These are phyloP conservation scores for Lycium ferocissimum DNA, from an alignment of 257 asterid species.

Conservation along the genomic window DNA sequence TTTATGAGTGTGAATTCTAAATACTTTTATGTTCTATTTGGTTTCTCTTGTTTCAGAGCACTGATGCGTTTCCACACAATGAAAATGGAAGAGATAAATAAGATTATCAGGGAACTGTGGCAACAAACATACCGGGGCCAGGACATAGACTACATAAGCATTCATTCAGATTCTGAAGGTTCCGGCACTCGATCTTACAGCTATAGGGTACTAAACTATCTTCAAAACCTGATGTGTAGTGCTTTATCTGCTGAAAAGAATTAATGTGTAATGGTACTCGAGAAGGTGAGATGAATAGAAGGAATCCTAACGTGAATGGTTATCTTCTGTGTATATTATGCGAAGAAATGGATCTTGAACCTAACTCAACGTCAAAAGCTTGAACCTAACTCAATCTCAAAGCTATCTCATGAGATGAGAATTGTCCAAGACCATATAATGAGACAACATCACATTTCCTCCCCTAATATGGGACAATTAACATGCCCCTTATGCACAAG, in stretches of 20 bases:
- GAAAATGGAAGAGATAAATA: slow-evolving; percentile 99
- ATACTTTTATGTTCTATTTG: slow-evolving; percentile 31
- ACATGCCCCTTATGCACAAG: not conserved
- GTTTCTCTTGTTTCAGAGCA: slow-evolving; percentile 60
- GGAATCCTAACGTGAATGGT: not conserved
- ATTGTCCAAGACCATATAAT: too few species aligned
- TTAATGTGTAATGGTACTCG: not conserved
- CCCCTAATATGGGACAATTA: not conserved
- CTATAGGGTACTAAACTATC: slow-evolving; percentile 65
- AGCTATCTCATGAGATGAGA: too few species aligned
- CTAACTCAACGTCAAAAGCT: too few species aligned
- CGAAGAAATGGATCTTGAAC: too few species aligned
- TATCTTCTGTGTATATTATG: not conserved
- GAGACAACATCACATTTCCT: not conserved
- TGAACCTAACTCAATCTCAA: too few species aligned
- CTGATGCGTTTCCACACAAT: slow-evolving; percentile 97
- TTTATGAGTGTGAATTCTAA: not conserved
- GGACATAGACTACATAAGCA: slow-evolving; percentile 94
- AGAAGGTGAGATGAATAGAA: not conserved
- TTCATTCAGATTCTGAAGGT: slow-evolving; percentile 96
- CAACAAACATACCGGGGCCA: slow-evolving; percentile 99
- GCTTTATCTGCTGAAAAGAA: slow-evolving; percentile 5
- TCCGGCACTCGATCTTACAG: slow-evolving; percentile 98
- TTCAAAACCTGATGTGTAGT: not conserved
- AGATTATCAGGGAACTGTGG: slow-evolving; percentile 96